Conservation (phyloP, 495 filamentous ascomycete genomes). For the Wilcoxina mikolae region DNA sequence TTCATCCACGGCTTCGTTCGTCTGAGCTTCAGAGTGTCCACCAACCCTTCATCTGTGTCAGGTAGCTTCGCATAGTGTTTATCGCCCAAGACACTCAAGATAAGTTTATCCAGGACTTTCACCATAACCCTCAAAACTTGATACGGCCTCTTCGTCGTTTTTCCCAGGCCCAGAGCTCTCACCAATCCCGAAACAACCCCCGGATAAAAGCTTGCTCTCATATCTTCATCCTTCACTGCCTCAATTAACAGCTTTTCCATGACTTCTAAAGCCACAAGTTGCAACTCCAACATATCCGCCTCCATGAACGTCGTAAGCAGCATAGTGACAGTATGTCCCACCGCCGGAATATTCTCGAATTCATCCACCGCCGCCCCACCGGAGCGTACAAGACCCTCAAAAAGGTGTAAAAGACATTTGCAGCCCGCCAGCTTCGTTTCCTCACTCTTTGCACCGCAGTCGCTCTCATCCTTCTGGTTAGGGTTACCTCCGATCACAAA, state of each 20-base stretch:
- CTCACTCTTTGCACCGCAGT: conserved; percentile 35
- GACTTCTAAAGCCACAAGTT: conserved; percentile 49
- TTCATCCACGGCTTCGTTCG: conserved; percentile 57
- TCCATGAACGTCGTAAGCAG: conserved; percentile 52
- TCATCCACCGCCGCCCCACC: conserved; percentile 33
- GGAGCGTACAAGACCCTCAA: conserved; percentile 30
- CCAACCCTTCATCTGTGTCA: conserved; percentile 15
- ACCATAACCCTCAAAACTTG: conserved; percentile 50
- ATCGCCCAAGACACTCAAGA: conserved; percentile 55
- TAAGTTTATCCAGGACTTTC: conserved; percentile 41
- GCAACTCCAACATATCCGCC: conserved; percentile 45
- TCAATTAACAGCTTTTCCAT: conserved; percentile 44
- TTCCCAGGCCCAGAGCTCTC: conserved; percentile 54
- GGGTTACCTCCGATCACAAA: conserved; percentile 58
- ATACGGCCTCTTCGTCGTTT: conserved; percentile 47
- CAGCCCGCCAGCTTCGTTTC: conserved; percentile 53
- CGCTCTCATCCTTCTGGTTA: conserved; percentile 18
- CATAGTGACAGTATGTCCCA: conserved; percentile 71
- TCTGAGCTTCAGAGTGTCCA: conserved; percentile 20
- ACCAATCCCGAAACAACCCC: conserved; percentile 73
- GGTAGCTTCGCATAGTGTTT: conserved; percentile 34
- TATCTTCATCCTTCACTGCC: conserved; percentile 49
- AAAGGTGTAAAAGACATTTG: conserved; percentile 41
- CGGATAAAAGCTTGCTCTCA: conserved; percentile 71
- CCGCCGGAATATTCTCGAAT: conserved; percentile 52